phyloP scores from a whole-genome alignment of 2,329 filamentous ascomycete genomes.

The Ilyonectria mors-panacis region DNA sequence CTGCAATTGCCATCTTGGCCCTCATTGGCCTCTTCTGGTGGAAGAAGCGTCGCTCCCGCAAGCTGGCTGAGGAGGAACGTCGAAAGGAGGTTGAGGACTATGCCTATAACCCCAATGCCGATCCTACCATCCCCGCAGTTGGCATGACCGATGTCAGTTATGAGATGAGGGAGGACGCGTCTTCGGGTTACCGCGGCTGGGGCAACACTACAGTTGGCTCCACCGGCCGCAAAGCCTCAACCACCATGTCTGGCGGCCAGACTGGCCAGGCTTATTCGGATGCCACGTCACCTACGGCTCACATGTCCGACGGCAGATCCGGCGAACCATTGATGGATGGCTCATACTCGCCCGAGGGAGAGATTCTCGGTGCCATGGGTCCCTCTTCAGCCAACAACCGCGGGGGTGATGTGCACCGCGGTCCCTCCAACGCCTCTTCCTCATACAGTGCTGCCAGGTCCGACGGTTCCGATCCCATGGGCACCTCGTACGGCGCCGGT shows the following conservation, averaged over 20 bases:
- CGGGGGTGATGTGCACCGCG: conserved; percentile 82
- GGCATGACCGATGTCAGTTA: conserved; percentile 68
- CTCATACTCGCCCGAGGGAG: conserved; percentile 76
- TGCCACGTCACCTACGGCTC: conserved; percentile 75
- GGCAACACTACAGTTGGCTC: conserved; percentile 81
- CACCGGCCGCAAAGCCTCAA: conserved; percentile 87
- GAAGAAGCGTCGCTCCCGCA: conserved; percentile 89
- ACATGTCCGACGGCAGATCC: conserved; percentile 78
- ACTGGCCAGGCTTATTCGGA: conserved; percentile 80
- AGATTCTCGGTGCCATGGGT: conserved; percentile 87
- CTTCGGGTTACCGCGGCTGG: conserved; percentile 93
- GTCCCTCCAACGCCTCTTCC: conserved; percentile 95
- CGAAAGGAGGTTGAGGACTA: conserved; percentile 98
- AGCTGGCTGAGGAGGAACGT: conserved; percentile 87
- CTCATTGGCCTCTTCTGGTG: conserved; percentile 86
- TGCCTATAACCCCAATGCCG: conserved; percentile 96
- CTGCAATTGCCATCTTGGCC: conserved; percentile 85
- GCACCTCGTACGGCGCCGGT: conserved; percentile 62
- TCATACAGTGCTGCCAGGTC: conserved; percentile 91
- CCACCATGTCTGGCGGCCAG: conserved; percentile 85
- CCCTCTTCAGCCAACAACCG: conserved; percentile 77
- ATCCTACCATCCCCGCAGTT: conserved; percentile 79
- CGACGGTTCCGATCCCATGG: conserved; percentile 72
- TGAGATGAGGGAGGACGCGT: conserved; percentile 84
- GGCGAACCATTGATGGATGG: conserved; percentile 73